Conservation (phyloP, 176 grass and related monocot species). For the Musa troglodytarum region DNA sequence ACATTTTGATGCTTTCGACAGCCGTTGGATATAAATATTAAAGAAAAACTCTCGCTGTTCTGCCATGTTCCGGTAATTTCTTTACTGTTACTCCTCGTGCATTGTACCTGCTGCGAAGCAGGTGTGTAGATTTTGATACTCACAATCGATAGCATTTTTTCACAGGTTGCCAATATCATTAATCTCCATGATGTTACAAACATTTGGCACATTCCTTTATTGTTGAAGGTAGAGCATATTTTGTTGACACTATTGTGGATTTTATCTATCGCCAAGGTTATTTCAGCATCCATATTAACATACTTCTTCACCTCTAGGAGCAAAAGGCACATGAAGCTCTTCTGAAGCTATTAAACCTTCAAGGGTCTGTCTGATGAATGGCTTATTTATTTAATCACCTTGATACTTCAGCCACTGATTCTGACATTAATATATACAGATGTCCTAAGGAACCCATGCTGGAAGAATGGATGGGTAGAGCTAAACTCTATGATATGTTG, state of each 20-base stretch:
- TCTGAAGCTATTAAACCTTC: conserved; percentile 24
- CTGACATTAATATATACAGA: background rate
- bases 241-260: background rate
- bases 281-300: conserved; percentile 5
- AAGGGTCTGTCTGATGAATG: conserved; percentile 15
- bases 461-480: conserved; percentile 28
- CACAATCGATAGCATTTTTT: background rate
- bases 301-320: conserved; percentile 23
- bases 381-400: background rate
- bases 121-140: background rate
- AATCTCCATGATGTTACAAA: conserved; percentile 37
- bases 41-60: conserved; percentile 35
- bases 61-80: conserved; percentile 33
- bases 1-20: conserved; percentile 12
- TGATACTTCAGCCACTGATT: background rate
- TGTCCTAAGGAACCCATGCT: conserved; percentile 26
- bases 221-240: conserved; percentile 24
- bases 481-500: conserved; percentile 27
- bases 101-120: background rate
- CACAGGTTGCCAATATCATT: conserved; percentile 28
- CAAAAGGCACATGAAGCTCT: conserved; percentile 40
- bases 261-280: background rate
- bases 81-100: background rate
- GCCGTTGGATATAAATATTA: conserved; percentile 29
- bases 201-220: conserved; percentile 37